Base-by-base conservation (phyloP, 106 monocot species). In the Allium fistulosum region DNA sequence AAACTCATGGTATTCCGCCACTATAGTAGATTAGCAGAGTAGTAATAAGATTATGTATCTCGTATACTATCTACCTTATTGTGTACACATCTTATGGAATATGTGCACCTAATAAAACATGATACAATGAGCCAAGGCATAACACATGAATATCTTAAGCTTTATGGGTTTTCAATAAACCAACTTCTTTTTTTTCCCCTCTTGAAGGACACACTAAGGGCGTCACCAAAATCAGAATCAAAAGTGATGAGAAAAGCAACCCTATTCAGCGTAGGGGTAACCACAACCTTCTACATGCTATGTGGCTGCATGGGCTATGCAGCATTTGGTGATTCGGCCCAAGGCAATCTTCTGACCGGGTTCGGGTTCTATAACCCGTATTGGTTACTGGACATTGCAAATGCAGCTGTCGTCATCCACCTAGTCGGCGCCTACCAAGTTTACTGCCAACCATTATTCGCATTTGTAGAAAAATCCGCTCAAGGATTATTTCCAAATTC, bases 301-400 rank as follows among this genome's bases (percentile, higher is more conserved):
- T 90, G 86, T 51, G 90, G 90, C 10, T 90, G 90, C 79, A 76
- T 90, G 80, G 90, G 90, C 37, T 90, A 96, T 67, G 88, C 88
- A 12, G 96, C 96, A 46, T 96, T 96, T 62, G 83, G 85, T 13
- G 69, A 78, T 61, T 45, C 49, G 0, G 69, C 69, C 5, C 84
- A 80, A 6, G 76, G 80, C n/a, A 84, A 84, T 67, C 80, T 84
- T 58, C 80, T 84, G 17, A 80, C 84, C 45, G 80, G 81, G 10
- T 78, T 85, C 69, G 79, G 51, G 26, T 90, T 90, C 82, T 90
- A 86, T 80, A 77, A 90, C 76, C 85, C 85, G 15, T 90, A 53
- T 78, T 90, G 90, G 90, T 76, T 86, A 11, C 83, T 86, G 65
- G 81, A 90, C 79, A 80, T 86, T 57, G 90, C 85, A 57, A 90